Conservation (phyloP, 495 filamentous ascomycete species). For the Lasiosphaeris hirsuta region DNA sequence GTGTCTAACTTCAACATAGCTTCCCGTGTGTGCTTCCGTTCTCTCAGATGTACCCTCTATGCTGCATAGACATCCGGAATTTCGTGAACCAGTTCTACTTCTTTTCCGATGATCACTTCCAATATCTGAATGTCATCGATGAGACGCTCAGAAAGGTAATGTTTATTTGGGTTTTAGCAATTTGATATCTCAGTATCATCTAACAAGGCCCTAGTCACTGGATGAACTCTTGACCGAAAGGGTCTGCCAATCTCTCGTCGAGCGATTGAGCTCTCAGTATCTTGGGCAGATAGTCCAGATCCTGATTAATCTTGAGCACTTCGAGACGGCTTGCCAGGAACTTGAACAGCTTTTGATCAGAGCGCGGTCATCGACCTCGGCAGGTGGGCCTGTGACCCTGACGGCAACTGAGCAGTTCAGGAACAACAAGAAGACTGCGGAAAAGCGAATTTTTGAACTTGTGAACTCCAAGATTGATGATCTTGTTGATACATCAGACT, state of each 20-base stretch:
- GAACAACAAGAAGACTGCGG: slow-evolving; percentile 88
- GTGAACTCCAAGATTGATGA: slow-evolving; percentile 99
- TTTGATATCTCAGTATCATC: background rate
- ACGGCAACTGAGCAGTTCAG: slow-evolving; percentile 81
- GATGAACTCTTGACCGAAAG: slow-evolving; percentile 87
- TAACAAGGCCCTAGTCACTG: slow-evolving; percentile 46
- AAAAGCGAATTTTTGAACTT: slow-evolving; percentile 96
- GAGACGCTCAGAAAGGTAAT: slow-evolving; percentile 73
- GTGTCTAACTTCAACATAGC: slow-evolving; percentile 38
- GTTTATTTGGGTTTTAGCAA: too few species aligned
- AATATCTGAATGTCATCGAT: slow-evolving; percentile 80
- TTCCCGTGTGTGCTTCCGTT: slow-evolving; percentile 93
- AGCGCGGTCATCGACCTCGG: slow-evolving; percentile 72
- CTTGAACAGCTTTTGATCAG: slow-evolving; percentile 78
- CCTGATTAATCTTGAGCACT: slow-evolving; percentile 94
- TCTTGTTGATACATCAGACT: slow-evolving; percentile 92
- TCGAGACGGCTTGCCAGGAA: slow-evolving; percentile 86
- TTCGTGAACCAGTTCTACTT: slow-evolving; percentile 96
- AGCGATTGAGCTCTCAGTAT: slow-evolving; percentile 86
- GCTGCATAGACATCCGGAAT: slow-evolving; percentile 95
- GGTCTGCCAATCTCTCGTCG: slow-evolving; percentile 85
- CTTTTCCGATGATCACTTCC: slow-evolving; percentile 92
- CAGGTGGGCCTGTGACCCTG: slow-evolving; percentile 69
- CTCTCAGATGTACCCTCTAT: slow-evolving; percentile 97
- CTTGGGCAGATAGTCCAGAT: slow-evolving; percentile 98